A percentile compares a stretch with the other conserved stretches of the same genome.
Conservation (phyloP, 2,329 filamentous ascomycete species). For the Cladosporium sp. region DNA sequence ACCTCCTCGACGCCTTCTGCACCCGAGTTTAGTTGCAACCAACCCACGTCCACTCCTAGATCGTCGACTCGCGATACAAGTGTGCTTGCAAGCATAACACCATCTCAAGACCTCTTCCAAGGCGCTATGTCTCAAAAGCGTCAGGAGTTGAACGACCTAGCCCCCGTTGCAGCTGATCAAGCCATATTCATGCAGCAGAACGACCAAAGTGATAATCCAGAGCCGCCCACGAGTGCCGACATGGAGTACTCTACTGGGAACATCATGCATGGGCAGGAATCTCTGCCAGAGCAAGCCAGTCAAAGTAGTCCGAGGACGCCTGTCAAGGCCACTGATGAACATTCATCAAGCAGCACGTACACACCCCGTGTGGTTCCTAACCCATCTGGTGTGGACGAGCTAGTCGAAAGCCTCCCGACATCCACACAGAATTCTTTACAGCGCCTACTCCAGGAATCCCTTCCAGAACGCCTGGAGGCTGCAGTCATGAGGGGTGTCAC, state of each 20-base stretch:
- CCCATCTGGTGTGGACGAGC: not conserved
- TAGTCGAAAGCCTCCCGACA: not conserved
- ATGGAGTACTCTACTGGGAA: not conserved
- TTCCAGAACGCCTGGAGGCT: slow-evolving; percentile 41
- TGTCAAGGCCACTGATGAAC: not conserved
- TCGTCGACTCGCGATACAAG: not conserved
- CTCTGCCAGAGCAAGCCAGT: not conserved
- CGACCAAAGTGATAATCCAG: not conserved
- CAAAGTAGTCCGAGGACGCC: not conserved
- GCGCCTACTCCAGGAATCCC: slow-evolving; percentile 35
- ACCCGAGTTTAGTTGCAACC: not conserved
- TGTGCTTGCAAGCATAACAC: not conserved
- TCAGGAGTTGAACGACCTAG: not conserved
- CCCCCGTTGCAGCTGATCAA: not conserved
- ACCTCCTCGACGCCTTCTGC: not conserved
- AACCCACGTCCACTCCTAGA: not conserved
- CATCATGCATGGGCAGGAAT: not conserved
- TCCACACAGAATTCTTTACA: slow-evolving; percentile 29
- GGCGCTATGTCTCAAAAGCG: not conserved
- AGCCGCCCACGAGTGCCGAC: no score
- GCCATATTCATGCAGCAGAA: not conserved
- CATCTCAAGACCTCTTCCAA: not conserved
- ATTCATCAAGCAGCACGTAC: not conserved
- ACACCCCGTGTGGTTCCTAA: not conserved
- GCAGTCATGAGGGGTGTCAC: slow-evolving; percentile 42